These are phyloP conservation scores for Ceratocystis smalleyi DNA, from an alignment of 2,329 filamentous ascomycete species.

Conservation along the genomic window DNA sequence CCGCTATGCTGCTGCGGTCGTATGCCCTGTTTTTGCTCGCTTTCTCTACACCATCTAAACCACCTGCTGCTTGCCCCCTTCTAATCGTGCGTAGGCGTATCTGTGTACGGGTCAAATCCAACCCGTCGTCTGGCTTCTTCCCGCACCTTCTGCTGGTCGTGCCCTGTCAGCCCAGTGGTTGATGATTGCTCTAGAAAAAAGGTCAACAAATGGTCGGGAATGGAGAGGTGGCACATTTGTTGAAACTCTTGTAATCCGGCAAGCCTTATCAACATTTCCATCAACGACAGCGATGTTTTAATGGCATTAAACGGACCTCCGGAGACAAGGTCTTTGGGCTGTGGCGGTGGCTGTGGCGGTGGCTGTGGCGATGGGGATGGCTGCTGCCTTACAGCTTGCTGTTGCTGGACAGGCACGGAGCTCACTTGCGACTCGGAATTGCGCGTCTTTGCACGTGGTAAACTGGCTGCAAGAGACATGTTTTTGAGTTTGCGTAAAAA, in stretches of 20 bases:
- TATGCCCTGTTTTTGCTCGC: background rate
- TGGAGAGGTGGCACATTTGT: slow-evolving; percentile 74
- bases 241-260: slow-evolving; percentile 83
- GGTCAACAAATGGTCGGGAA: slow-evolving; percentile 74
- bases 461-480: background rate
- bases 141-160: slow-evolving; percentile 30
- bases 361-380: background rate
- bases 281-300: slow-evolving; percentile 49
- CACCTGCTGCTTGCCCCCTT: background rate
- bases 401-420: background rate
- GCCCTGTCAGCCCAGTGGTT: slow-evolving; percentile 34
- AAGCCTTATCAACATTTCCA: slow-evolving; percentile 78
- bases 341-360: background rate
- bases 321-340: background rate
- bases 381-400: background rate
- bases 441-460: background rate
- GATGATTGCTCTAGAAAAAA: slow-evolving; percentile 62
- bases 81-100: slow-evolving; percentile 23
- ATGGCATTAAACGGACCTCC: slow-evolving; percentile 36
- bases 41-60: background rate
- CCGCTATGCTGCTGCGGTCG: background rate
- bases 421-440: background rate
- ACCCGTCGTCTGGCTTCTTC: slow-evolving; percentile 34
- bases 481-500: background rate
- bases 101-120: slow-evolving; percentile 42